A percentile compares a stretch with the other conserved stretches of the same genome.
Evolutionary conservation across 352 stramenopile genomes (phyloP).

Genomic region (Globisporangium megalacanthum): DNA sequence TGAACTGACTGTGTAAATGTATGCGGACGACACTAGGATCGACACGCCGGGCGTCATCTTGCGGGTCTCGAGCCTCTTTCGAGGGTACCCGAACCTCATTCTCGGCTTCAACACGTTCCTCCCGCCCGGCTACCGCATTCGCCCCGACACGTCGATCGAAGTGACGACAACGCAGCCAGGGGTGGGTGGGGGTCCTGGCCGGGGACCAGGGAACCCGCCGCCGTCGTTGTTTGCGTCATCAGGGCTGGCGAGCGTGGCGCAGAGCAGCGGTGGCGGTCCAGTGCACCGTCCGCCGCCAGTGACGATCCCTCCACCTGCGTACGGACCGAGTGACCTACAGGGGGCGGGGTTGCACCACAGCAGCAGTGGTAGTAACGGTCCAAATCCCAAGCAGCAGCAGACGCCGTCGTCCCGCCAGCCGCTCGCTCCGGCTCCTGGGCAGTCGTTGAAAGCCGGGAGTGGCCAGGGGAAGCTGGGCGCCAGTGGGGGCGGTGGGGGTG

Average conservation of each 20-base stretch:
- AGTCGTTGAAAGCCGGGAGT: slow-evolving; percentile 17
- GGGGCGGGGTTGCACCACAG: slow-evolving; percentile 26
- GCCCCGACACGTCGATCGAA: slow-evolving; percentile 77
- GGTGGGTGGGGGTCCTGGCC: no score
- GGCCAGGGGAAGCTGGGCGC: slow-evolving; percentile 25
- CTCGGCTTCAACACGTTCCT: slow-evolving; percentile 99
- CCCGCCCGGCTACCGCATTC: slow-evolving; percentile 90
- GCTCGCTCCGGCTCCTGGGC: slow-evolving; percentile 23
- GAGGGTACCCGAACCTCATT: slow-evolving; percentile 98
- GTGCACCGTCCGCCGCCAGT: slow-evolving; percentile 57
- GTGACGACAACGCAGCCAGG: slow-evolving; percentile 61
- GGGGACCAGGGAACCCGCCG: slow-evolving; percentile 14
- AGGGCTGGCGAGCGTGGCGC: slow-evolving; percentile 20
- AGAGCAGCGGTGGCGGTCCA: slow-evolving; percentile 29
- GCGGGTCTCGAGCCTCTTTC: slow-evolving; percentile 97
- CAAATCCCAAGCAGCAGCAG: slow-evolving; percentile 19
- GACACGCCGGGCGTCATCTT: slow-evolving; percentile 98
- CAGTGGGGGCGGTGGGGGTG: slow-evolving; percentile 4
- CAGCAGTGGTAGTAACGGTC: background rate
- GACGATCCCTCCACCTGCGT: slow-evolving; percentile 62
- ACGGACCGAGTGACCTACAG: slow-evolving; percentile 43
- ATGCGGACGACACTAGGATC: slow-evolving; percentile 60
- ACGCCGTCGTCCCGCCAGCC: slow-evolving; percentile 47
- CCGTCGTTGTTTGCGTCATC: slow-evolving; percentile 19
- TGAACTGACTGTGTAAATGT: background rate